These are phyloP conservation scores for Graphium sp. DNA, from an alignment of 2,329 filamentous ascomycete genomes.

Conservation along the genomic window DNA sequence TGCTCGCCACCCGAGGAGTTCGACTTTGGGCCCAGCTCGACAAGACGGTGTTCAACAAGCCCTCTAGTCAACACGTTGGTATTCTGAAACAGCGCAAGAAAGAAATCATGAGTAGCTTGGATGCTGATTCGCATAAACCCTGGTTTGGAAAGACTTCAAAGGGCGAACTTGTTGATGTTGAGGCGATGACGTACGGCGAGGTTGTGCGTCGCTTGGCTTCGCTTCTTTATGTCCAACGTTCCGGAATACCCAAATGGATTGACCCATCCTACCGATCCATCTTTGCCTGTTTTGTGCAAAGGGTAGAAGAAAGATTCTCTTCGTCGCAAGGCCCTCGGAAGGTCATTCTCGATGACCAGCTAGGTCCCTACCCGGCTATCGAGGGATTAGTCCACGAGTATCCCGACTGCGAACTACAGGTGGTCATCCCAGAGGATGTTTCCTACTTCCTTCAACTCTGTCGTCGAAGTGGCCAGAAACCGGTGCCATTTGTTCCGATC, in stretches of 20 bases:
- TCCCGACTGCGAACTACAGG: conserved; percentile 71
- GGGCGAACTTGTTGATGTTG: conserved; percentile 69
- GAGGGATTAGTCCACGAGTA: conserved; percentile 69
- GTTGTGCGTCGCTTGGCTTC: conserved; percentile 77
- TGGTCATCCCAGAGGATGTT: conserved; percentile 96
- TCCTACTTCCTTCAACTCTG: conserved; percentile 93
- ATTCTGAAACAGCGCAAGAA: conserved; percentile 79
- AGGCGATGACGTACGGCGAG: conserved; percentile 91
- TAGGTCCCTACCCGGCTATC: conserved; percentile 63
- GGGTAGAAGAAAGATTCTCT: conserved; percentile 92
- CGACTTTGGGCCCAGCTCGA: conserved; percentile 98
- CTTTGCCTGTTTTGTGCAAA: conserved; percentile 89
- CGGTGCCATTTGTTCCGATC: conserved; percentile 87
- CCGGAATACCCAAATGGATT: conserved; percentile 85
- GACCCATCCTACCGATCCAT: conserved; percentile 68
- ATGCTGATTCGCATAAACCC: conserved; percentile 91
- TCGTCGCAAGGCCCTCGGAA: conserved; percentile 54
- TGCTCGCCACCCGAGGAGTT: conserved; percentile 94
- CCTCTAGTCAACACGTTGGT: conserved; percentile 81
- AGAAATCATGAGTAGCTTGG: conserved; percentile 89
- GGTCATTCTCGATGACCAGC: conserved; percentile 74
- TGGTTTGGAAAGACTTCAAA: conserved; percentile 83
- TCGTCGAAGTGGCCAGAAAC: conserved; percentile 85
- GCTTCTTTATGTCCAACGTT: conserved; percentile 80
- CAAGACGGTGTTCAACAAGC: conserved; percentile 89